Evolutionary conservation across 306 rosid genomes (phyloP), one percentile per base, ranked within the genome.

Genomic region (Sphenostylis stenocarpa): DNA sequence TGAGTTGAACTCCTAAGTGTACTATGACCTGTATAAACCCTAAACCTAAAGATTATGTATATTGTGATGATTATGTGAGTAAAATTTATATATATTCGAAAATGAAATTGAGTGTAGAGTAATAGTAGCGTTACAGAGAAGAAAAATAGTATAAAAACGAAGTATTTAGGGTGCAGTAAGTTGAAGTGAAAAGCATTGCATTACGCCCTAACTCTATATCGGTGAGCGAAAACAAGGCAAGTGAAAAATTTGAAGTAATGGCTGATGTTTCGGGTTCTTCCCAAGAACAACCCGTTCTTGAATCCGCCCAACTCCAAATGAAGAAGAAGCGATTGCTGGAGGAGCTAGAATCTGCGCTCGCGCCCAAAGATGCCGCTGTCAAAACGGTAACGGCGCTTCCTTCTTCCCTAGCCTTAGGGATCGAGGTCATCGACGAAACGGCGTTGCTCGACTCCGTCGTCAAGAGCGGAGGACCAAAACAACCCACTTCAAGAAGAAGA

Each of bases 381-480:
- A 23, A 31, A 24, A 67, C 60, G 29, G 51, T 65, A 12, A 38
- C 51, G 70, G 51, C 33, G 31, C 70, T 7, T 20, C 2, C 19
- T 65, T 24, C 44, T 44, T 21, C 47, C 71, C 21, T 61, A 15
- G 67, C 23, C 72, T 51, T 81, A 20, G 88, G 83, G 80, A 73
- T 91, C 66, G 84, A 91, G 80, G 91, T 94, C 1, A 82, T 94
- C 36, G 98, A 94, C 68, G 96, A 94, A 36, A 94, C 97, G 4
- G 98, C 98, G 16, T 56, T 94, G 83, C 84, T 94, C 4, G 90
- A 85, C 7, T 34, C 84, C 28, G 23, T 83, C 47, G 60, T 73
- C 33, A 73, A 61, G 75, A 85, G 63, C 60, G 80, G 56, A 41
- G 69, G 15, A 5, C 34, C 43, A 3, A 88, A 67, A 16, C 64